These are phyloP conservation scores for Phlebiopsis flavidoalba DNA, from an alignment of 768 basidiomycete genomes.

Conservation along the genomic window DNA sequence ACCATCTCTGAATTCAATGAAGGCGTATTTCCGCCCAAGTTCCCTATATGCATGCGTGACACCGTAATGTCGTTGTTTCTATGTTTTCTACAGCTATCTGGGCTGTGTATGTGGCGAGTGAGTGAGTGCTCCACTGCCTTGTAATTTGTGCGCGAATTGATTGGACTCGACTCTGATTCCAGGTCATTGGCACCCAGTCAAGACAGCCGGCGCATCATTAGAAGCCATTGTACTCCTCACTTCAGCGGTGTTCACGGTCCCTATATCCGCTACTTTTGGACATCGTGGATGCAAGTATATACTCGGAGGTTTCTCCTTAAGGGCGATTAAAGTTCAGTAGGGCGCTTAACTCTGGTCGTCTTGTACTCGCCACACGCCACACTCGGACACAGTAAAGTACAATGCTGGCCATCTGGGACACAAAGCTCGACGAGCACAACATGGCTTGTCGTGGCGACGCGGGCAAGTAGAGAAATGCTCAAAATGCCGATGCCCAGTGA, in stretches of 20 bases:
- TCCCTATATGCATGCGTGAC: background rate
- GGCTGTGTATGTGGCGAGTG: background rate
- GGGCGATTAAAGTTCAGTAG: background rate
- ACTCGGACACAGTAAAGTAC: background rate
- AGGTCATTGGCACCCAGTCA: no score
- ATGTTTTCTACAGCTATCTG: background rate
- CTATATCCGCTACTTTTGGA: no score
- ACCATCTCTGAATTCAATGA: background rate
- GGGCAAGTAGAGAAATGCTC: background rate
- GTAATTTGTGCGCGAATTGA: background rate
- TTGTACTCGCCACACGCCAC: background rate
- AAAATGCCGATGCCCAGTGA: background rate
- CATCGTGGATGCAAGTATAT: no score
- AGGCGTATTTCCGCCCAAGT: background rate
- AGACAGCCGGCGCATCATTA: no score
- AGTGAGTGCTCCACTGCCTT: background rate
- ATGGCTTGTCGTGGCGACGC: background rate
- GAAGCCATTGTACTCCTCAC: no score
- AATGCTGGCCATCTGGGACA: background rate
- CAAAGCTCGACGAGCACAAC: background rate
- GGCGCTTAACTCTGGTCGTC: background rate
- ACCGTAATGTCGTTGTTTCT: background rate
- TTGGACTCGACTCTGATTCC: background rate
- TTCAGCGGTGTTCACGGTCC: no score
- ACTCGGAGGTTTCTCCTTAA: no score